Conservation (phyloP, 768 basidiomycete genomes). For the Gelatoporia subvermispora region DNA sequence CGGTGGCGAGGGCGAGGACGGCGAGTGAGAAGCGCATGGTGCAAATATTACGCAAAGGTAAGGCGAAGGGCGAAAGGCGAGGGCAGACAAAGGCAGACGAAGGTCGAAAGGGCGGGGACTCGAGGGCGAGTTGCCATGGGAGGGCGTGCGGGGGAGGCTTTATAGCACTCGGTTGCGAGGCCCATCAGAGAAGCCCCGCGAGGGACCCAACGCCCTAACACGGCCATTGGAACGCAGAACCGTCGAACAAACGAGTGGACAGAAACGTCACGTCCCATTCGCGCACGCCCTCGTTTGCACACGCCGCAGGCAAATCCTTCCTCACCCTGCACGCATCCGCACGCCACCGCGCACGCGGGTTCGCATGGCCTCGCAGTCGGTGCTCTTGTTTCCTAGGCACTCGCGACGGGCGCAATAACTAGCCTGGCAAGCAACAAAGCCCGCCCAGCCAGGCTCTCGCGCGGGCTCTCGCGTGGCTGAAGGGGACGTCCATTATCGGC, state of each 20-base stretch:
- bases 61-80: background rate
- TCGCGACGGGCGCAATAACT: background rate
- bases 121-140: constrained; percentile 14
- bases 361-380: background rate
- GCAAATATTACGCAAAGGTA: background rate
- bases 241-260: constrained; percentile 13
- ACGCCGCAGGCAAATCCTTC: constrained; percentile 8
- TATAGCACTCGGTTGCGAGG: constrained; percentile 4
- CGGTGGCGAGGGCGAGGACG: constrained; percentile 34
- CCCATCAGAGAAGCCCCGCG: background rate
- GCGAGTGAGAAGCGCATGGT: constrained; percentile 53
- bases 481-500: constrained; percentile 23
- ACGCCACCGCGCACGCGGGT: background rate
- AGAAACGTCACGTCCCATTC: constrained; percentile 2
- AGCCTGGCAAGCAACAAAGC: constrained; percentile 1
- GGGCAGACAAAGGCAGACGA: no score
- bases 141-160: constrained; percentile 1
- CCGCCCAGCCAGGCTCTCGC: no score
- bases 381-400: background rate
- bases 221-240: background rate
- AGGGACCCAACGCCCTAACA: no score
- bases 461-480: constrained; percentile 11
- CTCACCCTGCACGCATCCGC: constrained; percentile 1
- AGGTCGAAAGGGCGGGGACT: no score
- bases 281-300: constrained; percentile 5